A percentile compares a stretch with the other conserved stretches of the same genome.
These are phyloP conservation scores for Penicillium psychrosexuale DNA, from an alignment of 2,329 filamentous ascomycete species.

Conservation along the genomic window DNA sequence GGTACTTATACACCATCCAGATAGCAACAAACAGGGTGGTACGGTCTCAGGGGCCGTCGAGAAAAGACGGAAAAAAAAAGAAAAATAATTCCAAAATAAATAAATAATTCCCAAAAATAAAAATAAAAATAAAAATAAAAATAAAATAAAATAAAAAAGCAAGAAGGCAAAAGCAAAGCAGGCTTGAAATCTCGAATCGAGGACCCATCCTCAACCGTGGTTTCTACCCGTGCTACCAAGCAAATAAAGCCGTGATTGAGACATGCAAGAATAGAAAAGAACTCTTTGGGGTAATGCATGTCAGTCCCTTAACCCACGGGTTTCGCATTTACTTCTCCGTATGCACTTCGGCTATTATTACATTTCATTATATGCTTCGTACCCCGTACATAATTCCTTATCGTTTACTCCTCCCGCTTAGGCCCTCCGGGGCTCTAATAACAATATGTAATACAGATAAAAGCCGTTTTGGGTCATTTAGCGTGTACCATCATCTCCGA, in stretches of 20 bases:
- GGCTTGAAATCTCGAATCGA: constrained; percentile 2
- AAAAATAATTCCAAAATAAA: background rate
- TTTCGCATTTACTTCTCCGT: background rate
- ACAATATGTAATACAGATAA: background rate
- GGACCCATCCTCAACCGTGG: constrained; percentile 18
- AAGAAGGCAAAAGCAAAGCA: background rate
- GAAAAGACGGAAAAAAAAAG: background rate
- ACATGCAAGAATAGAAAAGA: constrained; percentile 2
- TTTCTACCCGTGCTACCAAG: constrained; percentile 15
- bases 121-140: background rate
- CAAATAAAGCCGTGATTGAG: background rate
- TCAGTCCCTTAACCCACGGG: background rate
- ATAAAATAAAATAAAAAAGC: background rate
- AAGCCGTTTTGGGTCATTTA: constrained; percentile 5
- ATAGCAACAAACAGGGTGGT: background rate
- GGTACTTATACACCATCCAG: background rate
- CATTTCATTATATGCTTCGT: background rate
- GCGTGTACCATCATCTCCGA: background rate
- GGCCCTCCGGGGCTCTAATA: background rate
- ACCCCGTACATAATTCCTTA: background rate
- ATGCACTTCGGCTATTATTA: background rate
- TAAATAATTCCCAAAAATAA: background rate
- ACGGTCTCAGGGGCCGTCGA: background rate
- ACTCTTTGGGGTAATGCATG: background rate
- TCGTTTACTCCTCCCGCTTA: background rate